Evolutionary conservation across 1,139 yeast species (phyloP).

Genomic region (Yarrowia galli): DNA sequence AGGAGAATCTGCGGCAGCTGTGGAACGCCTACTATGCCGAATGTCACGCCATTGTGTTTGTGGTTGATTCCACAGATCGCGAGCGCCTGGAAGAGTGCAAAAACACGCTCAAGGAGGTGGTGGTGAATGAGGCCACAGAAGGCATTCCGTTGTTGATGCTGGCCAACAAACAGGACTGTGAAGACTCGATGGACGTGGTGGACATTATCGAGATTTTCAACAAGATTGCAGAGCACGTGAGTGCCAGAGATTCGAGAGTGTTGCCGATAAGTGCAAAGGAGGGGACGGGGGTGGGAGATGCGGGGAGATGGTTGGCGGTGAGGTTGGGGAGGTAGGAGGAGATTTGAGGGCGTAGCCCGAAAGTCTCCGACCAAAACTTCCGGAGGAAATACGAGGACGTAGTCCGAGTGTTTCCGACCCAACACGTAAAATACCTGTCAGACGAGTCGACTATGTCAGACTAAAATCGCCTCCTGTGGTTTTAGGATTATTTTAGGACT

Average conservation of each 20-base stretch:
- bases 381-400: background rate
- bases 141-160: constrained; percentile 92
- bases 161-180: constrained; percentile 93
- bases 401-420: background rate
- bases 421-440: too few relatives aligned
- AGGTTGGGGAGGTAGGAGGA: constrained; percentile 58
- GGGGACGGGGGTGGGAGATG: constrained; percentile 82
- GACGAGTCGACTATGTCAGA: too few relatives aligned
- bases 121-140: constrained; percentile 63
- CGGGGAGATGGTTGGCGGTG: constrained; percentile 86
- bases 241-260: constrained; percentile 89
- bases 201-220: constrained; percentile 83
- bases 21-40: constrained; percentile 88
- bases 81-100: constrained; percentile 84
- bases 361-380: background rate
- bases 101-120: constrained; percentile 60
- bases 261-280: constrained; percentile 88
- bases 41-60: constrained; percentile 90
- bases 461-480: too few relatives aligned
- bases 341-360: background rate
- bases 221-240: constrained; percentile 77
- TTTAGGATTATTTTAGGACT: too few relatives aligned
- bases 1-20: constrained; percentile 75
- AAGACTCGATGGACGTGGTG: constrained; percentile 79
- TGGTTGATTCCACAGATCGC: constrained; percentile 89